Percentiles rank a stretch among this genome's conserved stretches.
Conservation (phyloP, 179 eudicot genomes). For the Silene coronaria region DNA sequence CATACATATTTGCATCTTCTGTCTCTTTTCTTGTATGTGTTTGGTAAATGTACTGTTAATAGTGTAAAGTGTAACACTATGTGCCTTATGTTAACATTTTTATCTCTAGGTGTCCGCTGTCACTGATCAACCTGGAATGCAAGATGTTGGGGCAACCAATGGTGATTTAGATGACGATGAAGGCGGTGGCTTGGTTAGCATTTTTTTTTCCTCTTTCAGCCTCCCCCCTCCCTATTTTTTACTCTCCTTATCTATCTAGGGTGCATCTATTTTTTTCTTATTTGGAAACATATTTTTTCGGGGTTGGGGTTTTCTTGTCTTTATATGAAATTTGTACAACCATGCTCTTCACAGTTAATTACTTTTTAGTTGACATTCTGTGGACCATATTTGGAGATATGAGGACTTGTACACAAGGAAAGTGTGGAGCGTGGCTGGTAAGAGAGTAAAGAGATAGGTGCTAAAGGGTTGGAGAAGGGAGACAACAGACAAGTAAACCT, state of each 20-base stretch:
- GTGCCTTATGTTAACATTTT: background rate
- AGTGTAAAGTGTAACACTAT: background rate
- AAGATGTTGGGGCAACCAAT: constrained; percentile 59
- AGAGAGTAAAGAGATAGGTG: background rate
- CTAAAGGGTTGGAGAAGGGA: background rate
- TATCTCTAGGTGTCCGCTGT: constrained; percentile 68
- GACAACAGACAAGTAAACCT: too few relatives aligned
- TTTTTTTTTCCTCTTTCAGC: background rate
- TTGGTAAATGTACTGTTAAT: background rate
- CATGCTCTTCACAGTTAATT: background rate
- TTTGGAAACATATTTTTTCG: background rate
- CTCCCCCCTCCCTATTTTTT: background rate
- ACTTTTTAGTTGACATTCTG: background rate
- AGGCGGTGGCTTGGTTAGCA: constrained; percentile 87
- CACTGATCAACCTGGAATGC: constrained; percentile 73
- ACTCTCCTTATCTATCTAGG: background rate
- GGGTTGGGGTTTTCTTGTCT: background rate
- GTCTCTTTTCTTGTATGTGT: background rate
- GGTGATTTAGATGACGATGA: constrained; percentile 93
- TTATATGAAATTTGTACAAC: background rate
- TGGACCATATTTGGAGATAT: background rate
- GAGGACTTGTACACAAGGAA: background rate
- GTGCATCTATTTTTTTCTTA: background rate
- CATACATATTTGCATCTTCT: background rate
- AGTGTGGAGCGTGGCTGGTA: background rate